These are phyloP conservation scores for Ascosphaera apis DNA, from an alignment of 2,329 filamentous ascomycete genomes.

Conservation along the genomic window DNA sequence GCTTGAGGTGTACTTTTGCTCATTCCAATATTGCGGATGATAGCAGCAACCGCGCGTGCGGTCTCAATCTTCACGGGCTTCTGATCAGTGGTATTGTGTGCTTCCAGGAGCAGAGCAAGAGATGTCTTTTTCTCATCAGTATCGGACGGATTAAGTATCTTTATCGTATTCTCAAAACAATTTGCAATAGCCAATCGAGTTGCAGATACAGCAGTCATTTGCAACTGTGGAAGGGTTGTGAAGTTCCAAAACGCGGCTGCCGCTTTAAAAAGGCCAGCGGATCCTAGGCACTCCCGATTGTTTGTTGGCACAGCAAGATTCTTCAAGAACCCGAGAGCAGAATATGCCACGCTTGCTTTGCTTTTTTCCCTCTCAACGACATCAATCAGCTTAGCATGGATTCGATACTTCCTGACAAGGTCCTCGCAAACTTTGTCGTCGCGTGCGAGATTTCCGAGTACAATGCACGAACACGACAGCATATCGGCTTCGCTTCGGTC, in stretches of 20 bases:
- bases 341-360: conserved; percentile 19
- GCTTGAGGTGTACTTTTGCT: neutral
- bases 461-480: conserved; percentile 23
- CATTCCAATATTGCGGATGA: conserved; percentile 16
- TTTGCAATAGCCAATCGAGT: conserved; percentile 17
- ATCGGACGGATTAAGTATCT: conserved; percentile 14
- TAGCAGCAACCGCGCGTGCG: conserved; percentile 22
- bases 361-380: conserved; percentile 16
- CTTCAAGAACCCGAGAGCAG: conserved; percentile 24
- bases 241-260: conserved; percentile 18
- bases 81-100: conserved; percentile 21
- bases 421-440: conserved; percentile 19
- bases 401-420: conserved; percentile 17
- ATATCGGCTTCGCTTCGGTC: conserved; percentile 18
- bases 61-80: conserved; percentile 24
- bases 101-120: conserved; percentile 18
- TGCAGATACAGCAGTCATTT: conserved; percentile 20
- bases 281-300: conserved; percentile 17
- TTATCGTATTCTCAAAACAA: conserved; percentile 16
- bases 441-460: conserved; percentile 25
- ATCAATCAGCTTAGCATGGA: conserved; percentile 19
- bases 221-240: conserved; percentile 21
- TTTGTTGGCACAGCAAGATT: conserved; percentile 23
- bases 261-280: conserved; percentile 17
- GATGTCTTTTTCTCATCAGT: conserved; percentile 14